Percentiles rank a stretch among this genome's conserved stretches.
Conservation (phyloP, 495 filamentous ascomycete species). For the Aspergillus avenaceus region DNA sequence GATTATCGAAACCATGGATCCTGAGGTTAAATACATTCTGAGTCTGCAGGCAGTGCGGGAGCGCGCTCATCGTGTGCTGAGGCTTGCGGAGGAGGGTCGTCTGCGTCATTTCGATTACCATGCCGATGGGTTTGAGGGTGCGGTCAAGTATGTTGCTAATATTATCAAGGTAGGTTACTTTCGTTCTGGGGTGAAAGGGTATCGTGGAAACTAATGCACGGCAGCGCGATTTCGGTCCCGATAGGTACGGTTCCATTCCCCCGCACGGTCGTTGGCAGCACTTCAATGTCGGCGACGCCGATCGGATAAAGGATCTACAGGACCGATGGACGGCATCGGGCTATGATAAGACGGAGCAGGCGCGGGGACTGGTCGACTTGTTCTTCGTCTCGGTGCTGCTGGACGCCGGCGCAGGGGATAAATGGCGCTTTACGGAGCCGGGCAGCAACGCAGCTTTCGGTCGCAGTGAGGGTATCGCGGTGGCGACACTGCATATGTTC, state of each 20-base stretch:
- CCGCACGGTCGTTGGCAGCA: constrained; percentile 88
- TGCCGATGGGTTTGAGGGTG: constrained; percentile 19
- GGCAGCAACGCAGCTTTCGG: constrained; percentile 41
- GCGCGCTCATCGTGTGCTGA: constrained; percentile 26
- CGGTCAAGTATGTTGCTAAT: constrained; percentile 27
- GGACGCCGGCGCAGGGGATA: constrained; percentile 79
- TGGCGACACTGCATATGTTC: constrained; percentile 58
- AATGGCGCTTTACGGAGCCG: constrained; percentile 59
- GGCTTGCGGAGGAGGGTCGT: constrained; percentile 24
- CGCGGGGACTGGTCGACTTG: constrained; percentile 74
- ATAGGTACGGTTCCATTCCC: constrained; percentile 50
- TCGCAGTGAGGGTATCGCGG: constrained; percentile 57
- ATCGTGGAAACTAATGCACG: background rate
- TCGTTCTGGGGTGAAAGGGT: too few species aligned
- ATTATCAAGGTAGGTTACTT: constrained; percentile 29
- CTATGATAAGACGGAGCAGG: constrained; percentile 67
- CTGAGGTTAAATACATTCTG: constrained; percentile 29
- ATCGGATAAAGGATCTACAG: constrained; percentile 71
- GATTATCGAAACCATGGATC: constrained; percentile 4
- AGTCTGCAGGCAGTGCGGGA: constrained; percentile 35
- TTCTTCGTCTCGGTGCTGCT: constrained; percentile 89
- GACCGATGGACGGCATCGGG: constrained; percentile 54
- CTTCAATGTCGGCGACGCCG: constrained; percentile 77
- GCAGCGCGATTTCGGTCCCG: constrained; percentile 53
- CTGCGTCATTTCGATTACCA: constrained; percentile 35